phyloP scores from a whole-genome alignment of 1,139 yeast species.

The Arxiozyma slooffiae region DNA sequence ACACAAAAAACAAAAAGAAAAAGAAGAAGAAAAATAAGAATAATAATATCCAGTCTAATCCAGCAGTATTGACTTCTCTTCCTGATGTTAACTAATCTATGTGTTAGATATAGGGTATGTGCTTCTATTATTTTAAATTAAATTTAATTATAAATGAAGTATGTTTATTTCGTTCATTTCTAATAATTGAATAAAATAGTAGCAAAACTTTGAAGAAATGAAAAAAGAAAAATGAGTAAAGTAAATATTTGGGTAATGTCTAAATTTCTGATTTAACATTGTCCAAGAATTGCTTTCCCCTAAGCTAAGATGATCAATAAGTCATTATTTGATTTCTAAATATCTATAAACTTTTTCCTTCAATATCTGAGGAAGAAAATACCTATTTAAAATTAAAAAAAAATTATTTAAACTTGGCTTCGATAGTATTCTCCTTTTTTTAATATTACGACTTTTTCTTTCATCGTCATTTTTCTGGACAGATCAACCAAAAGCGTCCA shows the following conservation, averaged over 20 bases:
- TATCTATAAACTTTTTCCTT: too few species aligned
- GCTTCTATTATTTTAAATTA: too few species aligned
- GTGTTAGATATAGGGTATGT: not conserved
- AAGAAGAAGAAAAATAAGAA: slow-evolving; percentile 12
- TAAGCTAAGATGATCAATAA: not conserved
- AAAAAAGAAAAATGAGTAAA: not conserved
- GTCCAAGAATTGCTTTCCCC: not conserved
- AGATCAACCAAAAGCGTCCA: not conserved
- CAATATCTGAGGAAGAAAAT: not conserved
- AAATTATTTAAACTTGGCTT: not conserved
- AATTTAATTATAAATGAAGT: too few species aligned
- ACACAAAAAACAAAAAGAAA: not conserved
- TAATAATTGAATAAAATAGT: too few species aligned
- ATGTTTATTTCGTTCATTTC: not conserved
- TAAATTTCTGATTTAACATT: not conserved
- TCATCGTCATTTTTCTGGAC: not conserved
- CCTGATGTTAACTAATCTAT: not conserved
- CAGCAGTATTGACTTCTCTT: not conserved
- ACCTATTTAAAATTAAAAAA: too few species aligned
- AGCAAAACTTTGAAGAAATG: not conserved
- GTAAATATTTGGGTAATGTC: not conserved
- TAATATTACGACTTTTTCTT: too few species aligned
- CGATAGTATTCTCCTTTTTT: too few species aligned
- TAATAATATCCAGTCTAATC: slow-evolving; percentile 6
- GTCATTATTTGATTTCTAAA: not conserved